Evolutionary conservation across 2,329 filamentous ascomycete genomes (phyloP).

Genomic region (Ramichloridium luteum): DNA sequence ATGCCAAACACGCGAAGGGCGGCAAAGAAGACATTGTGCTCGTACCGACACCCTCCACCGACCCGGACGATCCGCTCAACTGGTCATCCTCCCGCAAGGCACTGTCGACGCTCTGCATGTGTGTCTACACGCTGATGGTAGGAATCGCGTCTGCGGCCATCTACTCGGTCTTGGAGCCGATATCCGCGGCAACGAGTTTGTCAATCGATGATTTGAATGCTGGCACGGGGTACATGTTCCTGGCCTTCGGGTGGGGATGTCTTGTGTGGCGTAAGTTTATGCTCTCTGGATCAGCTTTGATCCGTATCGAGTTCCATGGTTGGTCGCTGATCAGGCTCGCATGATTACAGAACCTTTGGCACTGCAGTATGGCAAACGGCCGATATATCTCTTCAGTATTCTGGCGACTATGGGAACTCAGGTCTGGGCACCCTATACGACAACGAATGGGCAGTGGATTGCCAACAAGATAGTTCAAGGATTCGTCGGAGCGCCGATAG

Average conservation of each 20-base stretch:
- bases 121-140: constrained; percentile 37
- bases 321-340: no score
- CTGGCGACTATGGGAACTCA: constrained; percentile 29
- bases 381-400: constrained; percentile 35
- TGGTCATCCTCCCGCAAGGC: constrained; percentile 30
- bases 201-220: constrained; percentile 34
- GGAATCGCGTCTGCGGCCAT: constrained; percentile 39
- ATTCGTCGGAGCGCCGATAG: constrained; percentile 38
- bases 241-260: constrained; percentile 29
- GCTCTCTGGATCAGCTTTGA: no score
- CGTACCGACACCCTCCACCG: constrained; percentile 31
- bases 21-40: constrained; percentile 29
- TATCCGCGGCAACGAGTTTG: constrained; percentile 36
- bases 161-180: constrained; percentile 39
- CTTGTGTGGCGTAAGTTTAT: constrained; percentile 43
- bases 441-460: constrained; percentile 35
- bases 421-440: constrained; percentile 36
- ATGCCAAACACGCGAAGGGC: constrained; percentile 26
- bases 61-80: constrained; percentile 26
- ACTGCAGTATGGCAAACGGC: constrained; percentile 39
- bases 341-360: constrained; percentile 44
- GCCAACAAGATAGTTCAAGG: constrained; percentile 35
- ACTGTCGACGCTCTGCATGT: constrained; percentile 30
- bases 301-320: no score
- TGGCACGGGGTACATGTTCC: constrained; percentile 32